Base-by-base conservation (phyloP, 2,329 filamentous ascomycete species). In the Arthrobotrys entomopaga region DNA sequence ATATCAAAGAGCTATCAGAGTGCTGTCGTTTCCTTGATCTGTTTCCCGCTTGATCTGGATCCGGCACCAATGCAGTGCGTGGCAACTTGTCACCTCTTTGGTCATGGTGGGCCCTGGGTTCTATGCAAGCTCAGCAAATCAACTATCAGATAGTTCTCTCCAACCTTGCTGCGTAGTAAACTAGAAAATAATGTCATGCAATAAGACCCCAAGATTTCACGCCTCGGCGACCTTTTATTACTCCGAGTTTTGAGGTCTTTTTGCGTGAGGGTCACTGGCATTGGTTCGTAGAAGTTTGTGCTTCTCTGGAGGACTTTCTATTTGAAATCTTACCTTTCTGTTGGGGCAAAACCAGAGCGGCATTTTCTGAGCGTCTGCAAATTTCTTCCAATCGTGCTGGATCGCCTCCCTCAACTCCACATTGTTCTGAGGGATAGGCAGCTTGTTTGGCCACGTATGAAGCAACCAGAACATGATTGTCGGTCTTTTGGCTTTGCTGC, bases 41-140 rank as follows among this genome's bases (percentile, higher is more conserved):
- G 22, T 19, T 56, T 66, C 64, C 54, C 43, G 52, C 57, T 52
- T 50, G 58, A 50, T 59, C 34, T 19, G 11, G 26, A 53, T 26
- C 38, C 43, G 49, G 63, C 57, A n/a, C 59, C 40, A 56, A 64
- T 74, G 70, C 70, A 67, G 38, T 20, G 49, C 43, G 50, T 61
- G 38, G 34, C 48, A 52, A 64, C 50, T 67, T 38, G 63, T 64
- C 70, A 64, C 57, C 16, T 26, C 38, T 34, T 49, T 43, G 20
- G 57, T 64, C 50, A 70, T 29, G 38, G 43, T 13, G 52, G 29
- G 19, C 29, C 48, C 34, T 24, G 42, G 48, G 43, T 58, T 57
- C 70, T 67, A 53, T 67, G 63, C 70, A 63, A 49, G 19, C 42
- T 57, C 46, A 67, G 50, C 70, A 66, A 74, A 74, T 67, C 63